A percentile compares a stretch with the other conserved stretches of the same genome.
These are phyloP conservation scores for Malassezia slooffiae DNA, from an alignment of 1,284 basidiomycete genomes.

Conservation along the genomic window DNA sequence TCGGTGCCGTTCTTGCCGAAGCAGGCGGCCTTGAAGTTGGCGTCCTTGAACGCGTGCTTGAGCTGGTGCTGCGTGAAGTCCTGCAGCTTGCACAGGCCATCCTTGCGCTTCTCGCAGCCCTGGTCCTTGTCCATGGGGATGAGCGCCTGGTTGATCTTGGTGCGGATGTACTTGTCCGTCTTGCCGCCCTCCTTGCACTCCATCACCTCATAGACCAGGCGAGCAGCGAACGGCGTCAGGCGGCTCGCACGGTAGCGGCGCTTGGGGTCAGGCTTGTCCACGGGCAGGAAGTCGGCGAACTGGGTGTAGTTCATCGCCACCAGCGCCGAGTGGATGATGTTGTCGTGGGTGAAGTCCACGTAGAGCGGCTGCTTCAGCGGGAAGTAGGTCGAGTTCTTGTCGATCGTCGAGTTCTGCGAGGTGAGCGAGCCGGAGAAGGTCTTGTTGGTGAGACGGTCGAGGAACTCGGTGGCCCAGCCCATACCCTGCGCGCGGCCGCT, in stretches of 20 bases:
- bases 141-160: constrained; percentile 61
- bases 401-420: constrained; percentile 35
- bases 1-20: constrained; percentile 35
- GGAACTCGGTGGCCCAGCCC: constrained; percentile 56
- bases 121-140: constrained; percentile 62
- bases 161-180: constrained; percentile 56
- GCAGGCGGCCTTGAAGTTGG: constrained; percentile 38
- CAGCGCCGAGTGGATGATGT: constrained; percentile 30
- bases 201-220: constrained; percentile 27
- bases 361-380: constrained; percentile 37
- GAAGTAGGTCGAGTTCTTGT: constrained; percentile 26
- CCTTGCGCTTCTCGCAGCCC: constrained; percentile 53
- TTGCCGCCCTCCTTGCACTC: constrained; percentile 15
- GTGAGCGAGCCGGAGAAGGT: constrained; percentile 19
- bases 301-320: constrained; percentile 38
- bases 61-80: constrained; percentile 56
- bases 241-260: constrained; percentile 27
- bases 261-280: constrained; percentile 18
- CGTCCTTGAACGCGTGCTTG: constrained; percentile 21
- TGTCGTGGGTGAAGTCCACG: constrained; percentile 39
- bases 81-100: constrained; percentile 69
- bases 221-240: constrained; percentile 30
- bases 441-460: constrained; percentile 25
- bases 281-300: constrained; percentile 23
- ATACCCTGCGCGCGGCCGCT: constrained; percentile 67